These are phyloP conservation scores for Scortechinia acanthostroma DNA, from an alignment of 2,329 filamentous ascomycete species.

Conservation along the genomic window DNA sequence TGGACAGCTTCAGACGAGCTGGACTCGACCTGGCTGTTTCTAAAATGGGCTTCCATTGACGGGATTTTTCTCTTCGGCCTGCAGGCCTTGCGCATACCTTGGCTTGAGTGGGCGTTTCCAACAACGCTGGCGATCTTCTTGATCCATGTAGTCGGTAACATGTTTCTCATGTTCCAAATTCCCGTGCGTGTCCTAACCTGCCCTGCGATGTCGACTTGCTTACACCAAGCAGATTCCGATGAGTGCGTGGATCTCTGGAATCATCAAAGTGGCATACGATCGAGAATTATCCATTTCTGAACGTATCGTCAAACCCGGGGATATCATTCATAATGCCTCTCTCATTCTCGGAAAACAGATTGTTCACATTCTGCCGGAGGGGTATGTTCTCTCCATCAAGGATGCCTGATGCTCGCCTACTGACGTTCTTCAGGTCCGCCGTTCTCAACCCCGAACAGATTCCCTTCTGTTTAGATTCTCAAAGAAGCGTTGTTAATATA, in stretches of 20 bases:
- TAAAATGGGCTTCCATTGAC: slow-evolving; percentile 90
- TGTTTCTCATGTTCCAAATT: slow-evolving; percentile 87
- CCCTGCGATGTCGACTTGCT: not conserved
- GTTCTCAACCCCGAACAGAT: slow-evolving; percentile 74
- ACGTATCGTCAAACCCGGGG: slow-evolving; percentile 78
- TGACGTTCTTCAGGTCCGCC: slow-evolving; percentile 51
- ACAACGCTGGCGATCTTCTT: slow-evolving; percentile 67
- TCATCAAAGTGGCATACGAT: slow-evolving; percentile 81
- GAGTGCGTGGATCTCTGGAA: slow-evolving; percentile 21
- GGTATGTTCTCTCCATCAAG: slow-evolving; percentile 32
- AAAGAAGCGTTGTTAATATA: slow-evolving; percentile 53
- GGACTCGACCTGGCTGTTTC: slow-evolving; percentile 80
- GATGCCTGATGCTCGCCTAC: slow-evolving; percentile 7
- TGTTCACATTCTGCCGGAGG: slow-evolving; percentile 94
- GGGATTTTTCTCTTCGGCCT: slow-evolving; percentile 80
- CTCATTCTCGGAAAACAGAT: slow-evolving; percentile 94
- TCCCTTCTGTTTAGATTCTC: slow-evolving; percentile 73
- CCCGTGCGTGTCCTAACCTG: slow-evolving; percentile 40
- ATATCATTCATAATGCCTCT: slow-evolving; percentile 83
- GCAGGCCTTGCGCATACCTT: slow-evolving; percentile 84
- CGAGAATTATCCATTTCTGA: slow-evolving; percentile 91
- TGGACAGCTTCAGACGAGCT: slow-evolving; percentile 73
- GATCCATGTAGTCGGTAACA: slow-evolving; percentile 67
- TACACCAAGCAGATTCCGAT: slow-evolving; percentile 53
- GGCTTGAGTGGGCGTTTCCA: slow-evolving; percentile 82